Conservation (phyloP, 176 grass and related monocot genomes). For the Dactylis glomerata region DNA sequence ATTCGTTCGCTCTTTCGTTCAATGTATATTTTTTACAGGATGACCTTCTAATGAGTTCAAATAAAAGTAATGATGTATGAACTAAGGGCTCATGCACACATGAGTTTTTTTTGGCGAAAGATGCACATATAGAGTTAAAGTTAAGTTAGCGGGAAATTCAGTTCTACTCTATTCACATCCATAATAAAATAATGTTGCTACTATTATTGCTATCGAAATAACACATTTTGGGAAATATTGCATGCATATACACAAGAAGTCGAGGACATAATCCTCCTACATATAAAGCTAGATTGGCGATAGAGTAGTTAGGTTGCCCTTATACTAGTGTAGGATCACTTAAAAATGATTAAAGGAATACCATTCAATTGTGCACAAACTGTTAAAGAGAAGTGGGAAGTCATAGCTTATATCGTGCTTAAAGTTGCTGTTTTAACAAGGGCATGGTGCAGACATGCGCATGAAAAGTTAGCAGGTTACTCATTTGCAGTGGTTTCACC, state of each 20-base stretch:
- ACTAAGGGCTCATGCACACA: not conserved
- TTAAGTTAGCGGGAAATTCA: not conserved
- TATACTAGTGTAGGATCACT: not conserved
- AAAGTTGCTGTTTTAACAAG: not conserved
- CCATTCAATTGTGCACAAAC: not conserved
- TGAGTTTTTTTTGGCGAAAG: not conserved
- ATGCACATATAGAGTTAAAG: not conserved
- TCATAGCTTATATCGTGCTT: constrained; percentile 9
- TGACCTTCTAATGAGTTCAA: not conserved
- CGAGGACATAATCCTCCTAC: not conserved
- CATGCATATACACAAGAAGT: not conserved
- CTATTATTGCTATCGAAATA: not conserved
- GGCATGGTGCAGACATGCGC: not conserved
- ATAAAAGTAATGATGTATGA: not conserved
- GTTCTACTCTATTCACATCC: not conserved
- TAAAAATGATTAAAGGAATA: not conserved
- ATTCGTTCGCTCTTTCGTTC: not conserved
- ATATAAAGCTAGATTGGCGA: not conserved
- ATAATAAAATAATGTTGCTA: not conserved
- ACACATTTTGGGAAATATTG: not conserved
- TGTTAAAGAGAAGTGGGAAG: not conserved
- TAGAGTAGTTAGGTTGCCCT: not conserved
- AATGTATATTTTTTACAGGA: not conserved
- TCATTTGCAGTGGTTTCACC: not conserved
- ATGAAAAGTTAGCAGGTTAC: not conserved